Base-by-base conservation (phyloP, 441 rosid genomes). In the Populus trichocarpa region DNA sequence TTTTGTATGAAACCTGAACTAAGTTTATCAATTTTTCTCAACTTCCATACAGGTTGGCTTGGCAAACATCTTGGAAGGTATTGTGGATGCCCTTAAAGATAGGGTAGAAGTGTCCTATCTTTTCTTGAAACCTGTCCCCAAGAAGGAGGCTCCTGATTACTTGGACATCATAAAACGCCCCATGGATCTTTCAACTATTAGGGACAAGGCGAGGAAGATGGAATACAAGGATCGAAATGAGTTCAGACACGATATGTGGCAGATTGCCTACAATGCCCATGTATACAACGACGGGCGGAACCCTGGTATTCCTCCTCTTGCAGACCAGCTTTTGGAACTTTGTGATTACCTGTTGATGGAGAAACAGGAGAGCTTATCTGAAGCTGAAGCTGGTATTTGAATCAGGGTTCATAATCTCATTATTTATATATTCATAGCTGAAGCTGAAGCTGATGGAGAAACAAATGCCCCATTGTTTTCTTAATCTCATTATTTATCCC, bases 111-210 rank as follows among this genome's bases (percentile, higher is more conserved):
- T 97, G 30, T 95, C 99, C 2, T 91, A 87, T 80, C 97, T 97
- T 73, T 97, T 97, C 86, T 78, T 95, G 74, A 95, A 92, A 83
- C 98, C 99, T 3, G 99, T 95, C 3, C 61, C 96, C 2, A 93
- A 85, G 90, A 97, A 97, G 84, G 99, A 95, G 70, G 99, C 99
- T 76, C 98, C 99, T 0, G 99, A 97, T 84, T 97, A 95, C 86
- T 85, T 84, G 35, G 82, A 92, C 53, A 67, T 89, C 63, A 80
- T 97, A 67, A 16, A 86, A 71, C 83, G 68, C 8, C 99, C 99
- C 4, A 97, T 97, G 99, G 99, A 97, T 89, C 90, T 97, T 38
- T 93, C 99, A 22, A 90, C 89, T 2, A 89, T 94, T 67, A 87
- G 94, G 77, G 94, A 92, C 40, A 97, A 95, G 87, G 99, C 88